phyloP scores from a whole-genome alignment of 176 grass and related monocot species.

The Phyllostachys edulis region DNA sequence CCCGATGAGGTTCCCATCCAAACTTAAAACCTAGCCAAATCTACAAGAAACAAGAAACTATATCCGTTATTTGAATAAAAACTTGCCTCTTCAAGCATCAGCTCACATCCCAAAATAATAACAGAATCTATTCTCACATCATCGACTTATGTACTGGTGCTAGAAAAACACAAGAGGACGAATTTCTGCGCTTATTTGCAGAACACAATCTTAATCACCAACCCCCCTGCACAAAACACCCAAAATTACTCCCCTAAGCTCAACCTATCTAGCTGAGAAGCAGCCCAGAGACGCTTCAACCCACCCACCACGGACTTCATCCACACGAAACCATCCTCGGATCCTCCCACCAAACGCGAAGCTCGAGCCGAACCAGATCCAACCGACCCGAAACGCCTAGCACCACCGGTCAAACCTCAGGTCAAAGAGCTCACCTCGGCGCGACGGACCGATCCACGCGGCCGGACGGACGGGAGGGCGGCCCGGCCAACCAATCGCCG shows the following conservation, averaged over 20 bases:
- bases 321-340: neutral
- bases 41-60: neutral
- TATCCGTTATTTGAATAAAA: neutral
- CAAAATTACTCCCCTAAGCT: neutral
- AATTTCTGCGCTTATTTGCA: neutral
- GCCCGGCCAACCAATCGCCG: neutral
- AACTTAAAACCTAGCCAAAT: constrained; percentile 17
- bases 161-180: neutral
- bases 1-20: constrained; percentile 67
- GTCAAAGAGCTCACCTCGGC: neutral
- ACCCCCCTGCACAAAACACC: neutral
- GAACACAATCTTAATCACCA: neutral
- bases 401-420: neutral
- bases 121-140: neutral
- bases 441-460: neutral
- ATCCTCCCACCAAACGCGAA: neutral
- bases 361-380: neutral
- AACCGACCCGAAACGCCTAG: neutral
- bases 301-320: neutral
- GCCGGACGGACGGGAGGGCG: neutral
- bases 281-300: neutral
- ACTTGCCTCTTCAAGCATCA: neutral
- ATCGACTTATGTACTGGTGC: neutral
- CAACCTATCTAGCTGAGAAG: neutral
- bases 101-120: neutral